phyloP scores from a whole-genome alignment of 2,329 filamentous ascomycete species.

The Sclerotinia borealis region DNA sequence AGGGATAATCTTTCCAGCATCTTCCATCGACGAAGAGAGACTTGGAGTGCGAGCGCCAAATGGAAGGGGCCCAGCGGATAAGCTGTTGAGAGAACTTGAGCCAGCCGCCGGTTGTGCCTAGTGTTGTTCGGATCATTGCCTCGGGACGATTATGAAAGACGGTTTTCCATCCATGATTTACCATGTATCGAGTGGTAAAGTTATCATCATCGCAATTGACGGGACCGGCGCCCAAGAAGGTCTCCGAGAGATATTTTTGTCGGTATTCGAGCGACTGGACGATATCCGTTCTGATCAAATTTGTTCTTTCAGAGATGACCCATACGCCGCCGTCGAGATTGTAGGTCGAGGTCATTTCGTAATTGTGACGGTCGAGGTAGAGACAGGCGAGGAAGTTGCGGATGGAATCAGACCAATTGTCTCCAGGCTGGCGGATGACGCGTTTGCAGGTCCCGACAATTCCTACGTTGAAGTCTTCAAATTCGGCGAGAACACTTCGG shows the following conservation, averaged over 20 bases:
- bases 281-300: slow-evolving; percentile 45
- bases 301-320: slow-evolving; percentile 52
- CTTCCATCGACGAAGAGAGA: slow-evolving; percentile 38
- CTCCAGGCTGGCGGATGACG: slow-evolving; percentile 37
- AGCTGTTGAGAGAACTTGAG: slow-evolving; percentile 47
- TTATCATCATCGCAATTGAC: slow-evolving; percentile 56
- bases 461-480: slow-evolving; percentile 37
- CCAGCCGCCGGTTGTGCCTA: slow-evolving; percentile 39
- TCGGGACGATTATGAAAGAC: slow-evolving; percentile 47
- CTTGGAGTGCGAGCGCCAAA: slow-evolving; percentile 49
- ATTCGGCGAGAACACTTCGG: slow-evolving; percentile 16
- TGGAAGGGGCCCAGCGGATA: slow-evolving; percentile 52
- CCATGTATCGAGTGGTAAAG: slow-evolving; percentile 49
- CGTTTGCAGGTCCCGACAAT: slow-evolving; percentile 52
- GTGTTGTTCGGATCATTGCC: slow-evolving; percentile 44
- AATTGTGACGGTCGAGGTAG: slow-evolving; percentile 59
- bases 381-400: slow-evolving; percentile 50
- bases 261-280: slow-evolving; percentile 41
- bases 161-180: slow-evolving; percentile 45
- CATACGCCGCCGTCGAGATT: slow-evolving; percentile 53
- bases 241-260: slow-evolving; percentile 42
- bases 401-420: slow-evolving; percentile 12
- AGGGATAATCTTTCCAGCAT: slow-evolving; percentile 42
- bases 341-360: slow-evolving; percentile 51
- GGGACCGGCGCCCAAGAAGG: slow-evolving; percentile 42